Base-by-base conservation (phyloP, 495 filamentous ascomycete genomes). In the Collariella sp. region DNA sequence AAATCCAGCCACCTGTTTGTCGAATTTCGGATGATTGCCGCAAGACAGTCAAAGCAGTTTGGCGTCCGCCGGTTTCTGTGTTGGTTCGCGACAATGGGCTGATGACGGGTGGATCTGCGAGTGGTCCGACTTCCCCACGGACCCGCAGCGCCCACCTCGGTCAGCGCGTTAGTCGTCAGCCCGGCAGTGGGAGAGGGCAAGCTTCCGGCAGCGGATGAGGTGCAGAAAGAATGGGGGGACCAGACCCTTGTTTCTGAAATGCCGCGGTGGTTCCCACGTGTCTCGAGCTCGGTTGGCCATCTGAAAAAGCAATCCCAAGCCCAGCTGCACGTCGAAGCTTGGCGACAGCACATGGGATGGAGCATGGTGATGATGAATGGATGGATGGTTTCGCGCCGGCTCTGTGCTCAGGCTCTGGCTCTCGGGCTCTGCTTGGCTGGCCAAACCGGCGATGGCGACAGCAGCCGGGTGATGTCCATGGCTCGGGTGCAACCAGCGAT, bases 231-330 rank as follows among this genome's bases (percentile, higher is more conserved):
- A n/a, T n/a, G 22, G 34, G 33, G 18, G 18, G 19, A 35, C 36
- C 46, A 50, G 45, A 36, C n/a, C 38, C 16, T n/a, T 16, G 33
- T 23, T 42, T 24, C 47, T 46, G 24, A 23, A 54, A 1, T 41
- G 49, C 50, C 45, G 42, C 26, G 9, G 50, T 35, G 48, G 11
- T 59, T n/a, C 44, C 45, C 56, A 59, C 56, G 56, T 59, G 56
- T 39, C 41, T 54, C 15, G 40, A 41, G 10, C 51, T 59, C 51
- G 56, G 56, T 46, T 59, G 46, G 26, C 24, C 19, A 34, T 49
- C 16, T 44, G 33, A 34, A 43, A 22, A 5, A 39, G 16, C 16
- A 20, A 16, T 26, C 35, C 13, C 54, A 45, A 58, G 46, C 56
- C 47, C 41, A 9, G 26, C 46, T 54, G 56, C 56, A 55, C 31